phyloP scores from a whole-genome alignment of 306 rosid species.

The Cyclanthera cordifolia region DNA sequence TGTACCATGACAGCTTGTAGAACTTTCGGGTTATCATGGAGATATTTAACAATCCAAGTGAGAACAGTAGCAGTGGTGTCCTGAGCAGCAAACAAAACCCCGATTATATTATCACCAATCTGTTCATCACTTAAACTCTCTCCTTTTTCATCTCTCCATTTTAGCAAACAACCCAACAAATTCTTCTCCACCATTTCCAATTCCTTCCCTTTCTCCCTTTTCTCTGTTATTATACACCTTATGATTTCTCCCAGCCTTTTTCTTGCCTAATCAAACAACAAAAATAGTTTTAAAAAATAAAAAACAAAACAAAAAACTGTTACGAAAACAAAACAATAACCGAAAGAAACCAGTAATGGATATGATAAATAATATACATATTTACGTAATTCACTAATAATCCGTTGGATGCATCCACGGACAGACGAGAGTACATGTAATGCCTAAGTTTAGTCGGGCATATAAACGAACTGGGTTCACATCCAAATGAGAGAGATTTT shows the following conservation, averaged over 20 bases:
- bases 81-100: slow-evolving; percentile 86
- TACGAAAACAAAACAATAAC: too few relatives aligned
- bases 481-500: too few relatives aligned
- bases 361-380: too few relatives aligned
- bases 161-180: slow-evolving; percentile 50
- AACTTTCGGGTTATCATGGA: slow-evolving; percentile 66
- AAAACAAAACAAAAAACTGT: too few relatives aligned
- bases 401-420: too few relatives aligned
- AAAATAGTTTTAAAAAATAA: too few relatives aligned
- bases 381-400: too few relatives aligned
- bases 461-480: too few relatives aligned
- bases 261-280: slow-evolving; percentile 42
- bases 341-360: too few relatives aligned
- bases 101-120: slow-evolving; percentile 77
- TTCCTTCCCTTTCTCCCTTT: slow-evolving; percentile 53
- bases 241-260: slow-evolving; percentile 43
- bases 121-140: slow-evolving; percentile 45
- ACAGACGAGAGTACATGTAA: too few relatives aligned
- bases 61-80: slow-evolving; percentile 88
- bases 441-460: too few relatives aligned
- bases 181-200: slow-evolving; percentile 34
- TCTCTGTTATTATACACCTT: slow-evolving; percentile 45
- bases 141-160: slow-evolving; percentile 44
- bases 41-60: slow-evolving; percentile 81
- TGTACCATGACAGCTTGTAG: slow-evolving; percentile 63